These are phyloP conservation scores for Mortierella claussenii DNA, from an alignment of 192 early-diverging fungal genomes.

Conservation along the genomic window DNA sequence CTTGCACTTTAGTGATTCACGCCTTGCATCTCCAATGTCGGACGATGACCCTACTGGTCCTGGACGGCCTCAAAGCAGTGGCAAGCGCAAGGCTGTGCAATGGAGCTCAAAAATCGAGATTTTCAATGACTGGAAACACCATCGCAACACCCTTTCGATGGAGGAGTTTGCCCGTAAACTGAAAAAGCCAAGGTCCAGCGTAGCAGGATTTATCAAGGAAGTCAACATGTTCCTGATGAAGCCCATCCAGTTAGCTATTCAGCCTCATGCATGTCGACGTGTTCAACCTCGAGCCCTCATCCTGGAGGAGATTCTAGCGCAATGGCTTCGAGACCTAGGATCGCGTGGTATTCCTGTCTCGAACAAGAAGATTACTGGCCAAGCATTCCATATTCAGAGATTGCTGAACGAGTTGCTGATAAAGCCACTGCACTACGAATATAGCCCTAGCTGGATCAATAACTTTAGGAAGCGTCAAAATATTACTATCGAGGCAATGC, in stretches of 20 bases:
- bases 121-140: too few relatives aligned
- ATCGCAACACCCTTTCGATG: too few relatives aligned
- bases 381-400: slow-evolving; percentile 1
- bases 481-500: not conserved
- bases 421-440: not conserved
- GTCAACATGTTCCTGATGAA: not conserved
- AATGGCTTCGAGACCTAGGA: not conserved
- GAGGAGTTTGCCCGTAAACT: too few relatives aligned
- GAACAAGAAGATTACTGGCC: not conserved
- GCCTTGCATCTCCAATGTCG: too few relatives aligned
- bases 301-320: not conserved
- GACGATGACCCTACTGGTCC: too few relatives aligned
- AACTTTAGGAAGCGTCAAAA: not conserved
- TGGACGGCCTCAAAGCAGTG: too few relatives aligned
- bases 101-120: too few relatives aligned
- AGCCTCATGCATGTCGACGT: not conserved
- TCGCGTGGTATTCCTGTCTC: not conserved
- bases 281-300: not conserved
- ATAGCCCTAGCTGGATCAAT: not conserved
- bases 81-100: too few relatives aligned
- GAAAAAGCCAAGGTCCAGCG: not conserved
- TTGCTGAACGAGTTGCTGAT: not conserved
- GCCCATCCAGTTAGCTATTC: not conserved
- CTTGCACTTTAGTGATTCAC: too few relatives aligned
- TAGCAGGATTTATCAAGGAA: not conserved